phyloP scores from a whole-genome alignment of 352 stramenopile genomes.

The Phytopythium ostracodes region DNA sequence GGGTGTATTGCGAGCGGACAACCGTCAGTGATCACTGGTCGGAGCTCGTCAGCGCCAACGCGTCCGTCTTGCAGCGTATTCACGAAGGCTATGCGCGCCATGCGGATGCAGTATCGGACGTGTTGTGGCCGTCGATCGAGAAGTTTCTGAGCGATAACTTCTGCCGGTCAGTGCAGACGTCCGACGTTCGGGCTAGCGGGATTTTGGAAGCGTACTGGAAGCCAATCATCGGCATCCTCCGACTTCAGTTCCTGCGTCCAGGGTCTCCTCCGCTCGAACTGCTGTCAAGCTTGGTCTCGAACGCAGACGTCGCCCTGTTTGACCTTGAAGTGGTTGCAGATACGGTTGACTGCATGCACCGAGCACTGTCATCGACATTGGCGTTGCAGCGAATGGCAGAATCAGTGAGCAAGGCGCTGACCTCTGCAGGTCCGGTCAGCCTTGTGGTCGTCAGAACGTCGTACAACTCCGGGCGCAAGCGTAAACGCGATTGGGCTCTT shows the following conservation, averaged over 20 bases:
- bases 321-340: slow-evolving; percentile 2
- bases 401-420: slow-evolving; percentile 1
- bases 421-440: background rate
- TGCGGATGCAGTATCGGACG: slow-evolving; percentile 24
- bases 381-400: slow-evolving; percentile 6
- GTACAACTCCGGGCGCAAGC: slow-evolving; percentile 3
- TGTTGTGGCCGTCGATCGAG: slow-evolving; percentile 35
- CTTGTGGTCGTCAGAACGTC: background rate
- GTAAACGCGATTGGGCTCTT: background rate
- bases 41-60: slow-evolving; percentile 15
- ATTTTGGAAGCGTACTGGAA: slow-evolving; percentile 19
- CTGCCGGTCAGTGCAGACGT: background rate
- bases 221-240: slow-evolving; percentile 21
- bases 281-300: background rate
- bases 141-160: slow-evolving; percentile 9
- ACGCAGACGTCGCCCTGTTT: background rate
- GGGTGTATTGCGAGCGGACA: slow-evolving; percentile 29
- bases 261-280: slow-evolving; percentile 6
- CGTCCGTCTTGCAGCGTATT: slow-evolving; percentile 26
- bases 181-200: background rate
- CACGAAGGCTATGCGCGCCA: slow-evolving; percentile 11
- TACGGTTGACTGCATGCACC: slow-evolving; percentile 20
- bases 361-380: slow-evolving; percentile 18
- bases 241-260: slow-evolving; percentile 18
- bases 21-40: slow-evolving; percentile 11